A percentile compares a stretch with the other conserved stretches of the same genome.
Evolutionary conservation across 2,329 filamentous ascomycete genomes (phyloP).

Genomic region (Fusarium sp.): DNA sequence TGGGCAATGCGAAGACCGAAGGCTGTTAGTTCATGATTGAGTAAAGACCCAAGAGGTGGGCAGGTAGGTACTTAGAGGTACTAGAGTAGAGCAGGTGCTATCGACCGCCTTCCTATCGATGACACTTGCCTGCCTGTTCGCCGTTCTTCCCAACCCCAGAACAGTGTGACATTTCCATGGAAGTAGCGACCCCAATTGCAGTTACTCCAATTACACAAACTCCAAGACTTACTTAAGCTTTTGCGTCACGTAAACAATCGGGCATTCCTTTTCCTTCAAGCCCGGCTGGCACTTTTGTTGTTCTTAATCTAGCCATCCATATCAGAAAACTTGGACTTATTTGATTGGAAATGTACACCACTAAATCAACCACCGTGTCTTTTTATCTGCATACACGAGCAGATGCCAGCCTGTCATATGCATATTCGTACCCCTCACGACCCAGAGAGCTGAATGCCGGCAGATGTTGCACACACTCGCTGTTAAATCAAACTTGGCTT

Average conservation of each 20-base stretch:
- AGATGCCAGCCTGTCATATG: slow-evolving; percentile 16
- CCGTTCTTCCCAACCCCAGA: background rate
- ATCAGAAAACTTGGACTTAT: background rate
- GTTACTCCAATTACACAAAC: background rate
- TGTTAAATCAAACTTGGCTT: slow-evolving; percentile 40
- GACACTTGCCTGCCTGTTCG: background rate
- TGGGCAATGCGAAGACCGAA: background rate
- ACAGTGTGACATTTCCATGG: background rate
- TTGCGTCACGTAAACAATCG: background rate
- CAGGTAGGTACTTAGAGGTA: background rate
- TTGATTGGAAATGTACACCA: slow-evolving; percentile 28
- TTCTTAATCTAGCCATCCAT: background rate
- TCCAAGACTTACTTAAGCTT: background rate
- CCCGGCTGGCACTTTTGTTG: slow-evolving; percentile 24
- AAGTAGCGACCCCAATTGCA: background rate
- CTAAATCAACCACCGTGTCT: slow-evolving; percentile 36
- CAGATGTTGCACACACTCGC: slow-evolving; percentile 42
- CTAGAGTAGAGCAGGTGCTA: background rate
- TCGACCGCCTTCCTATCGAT: background rate
- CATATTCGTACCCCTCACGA: slow-evolving; percentile 35
- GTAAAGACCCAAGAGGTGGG: background rate
- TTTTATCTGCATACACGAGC: slow-evolving; percentile 44
- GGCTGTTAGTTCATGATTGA: background rate
- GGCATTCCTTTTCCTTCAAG: background rate
- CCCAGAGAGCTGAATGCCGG: slow-evolving; percentile 41